Evolutionary conservation across 2,329 filamentous ascomycete genomes (phyloP), one percentile per base, ranked within the genome.

Genomic region (Fusarium illudens): DNA sequence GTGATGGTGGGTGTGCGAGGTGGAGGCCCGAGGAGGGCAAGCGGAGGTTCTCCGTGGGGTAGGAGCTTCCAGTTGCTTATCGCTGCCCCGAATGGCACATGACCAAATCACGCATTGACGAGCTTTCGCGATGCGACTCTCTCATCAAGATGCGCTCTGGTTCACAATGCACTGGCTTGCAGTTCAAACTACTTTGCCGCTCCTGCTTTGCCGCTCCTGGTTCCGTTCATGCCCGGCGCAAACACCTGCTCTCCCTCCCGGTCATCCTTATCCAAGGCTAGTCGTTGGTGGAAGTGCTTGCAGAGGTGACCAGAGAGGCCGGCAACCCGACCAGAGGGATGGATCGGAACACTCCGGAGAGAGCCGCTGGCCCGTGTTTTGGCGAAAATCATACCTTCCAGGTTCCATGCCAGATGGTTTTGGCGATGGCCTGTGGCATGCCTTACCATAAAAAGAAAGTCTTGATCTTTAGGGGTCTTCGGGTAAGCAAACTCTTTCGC

Each of bases 281-380:
- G 17, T 32, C 29, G 58, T 64, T 69, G 46, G 60, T 64, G 55
- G 54, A 67, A 70, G 63, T 66, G 62, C 36, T 69, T 63, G 58
- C 56, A 68, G 61, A 46, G 49, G 37, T 60, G 65, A 65, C 39
- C 37, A 36, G 60, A 36, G 60, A 65, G 33, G 58, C 58, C 48
- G 63, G 54, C 49, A 58, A 51, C 57, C 49, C 36, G 44, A 55
- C 49, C 32, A 48, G 61, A 39, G 61, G 48, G 55, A 52, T 60
- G 48, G 55, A 52, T 60, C 69, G 66, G 69, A 70, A 55, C 62
- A 57, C 54, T 56, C 71, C 71, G 68, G 67, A 54, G 64, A 54
- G 68, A 65, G 68, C 71, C 71, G 65, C 58, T 73, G 67, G 63
- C 30, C 71, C 67, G 71, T 71, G 70, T 67, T 60, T 61, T 65